Conservation (phyloP, 805 yeast species). For the Isabelozyma gotoi region DNA sequence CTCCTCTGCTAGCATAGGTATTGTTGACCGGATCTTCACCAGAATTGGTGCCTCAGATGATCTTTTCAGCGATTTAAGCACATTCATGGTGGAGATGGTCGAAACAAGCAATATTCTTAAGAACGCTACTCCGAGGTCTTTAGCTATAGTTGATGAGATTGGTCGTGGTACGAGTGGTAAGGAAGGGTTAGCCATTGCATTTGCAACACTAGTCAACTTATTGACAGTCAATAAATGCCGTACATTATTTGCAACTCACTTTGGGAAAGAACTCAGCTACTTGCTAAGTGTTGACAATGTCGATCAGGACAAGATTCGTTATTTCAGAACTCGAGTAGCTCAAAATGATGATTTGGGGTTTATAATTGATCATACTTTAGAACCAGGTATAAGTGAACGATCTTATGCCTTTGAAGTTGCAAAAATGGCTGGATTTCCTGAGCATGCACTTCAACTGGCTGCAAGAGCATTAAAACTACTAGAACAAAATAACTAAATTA, state of each 20-base stretch:
- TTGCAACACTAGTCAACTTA: slow-evolving; percentile 64
- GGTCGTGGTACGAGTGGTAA: slow-evolving; percentile 85
- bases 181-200: slow-evolving; percentile 86
- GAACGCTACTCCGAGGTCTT: slow-evolving; percentile 54
- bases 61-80: slow-evolving; percentile 71
- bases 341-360: slow-evolving; percentile 12
- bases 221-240: slow-evolving; percentile 58
- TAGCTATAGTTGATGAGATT: slow-evolving; percentile 72
- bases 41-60: slow-evolving; percentile 88
- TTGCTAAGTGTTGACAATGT: slow-evolving; percentile 33
- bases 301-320: slow-evolving; percentile 24
- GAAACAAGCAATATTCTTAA: slow-evolving; percentile 64
- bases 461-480: slow-evolving; percentile 16
- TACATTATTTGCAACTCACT: slow-evolving; percentile 89
- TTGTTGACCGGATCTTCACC: slow-evolving; percentile 76
- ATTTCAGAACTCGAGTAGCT: slow-evolving; percentile 31
- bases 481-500: not conserved
- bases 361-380: slow-evolving; percentile 55
- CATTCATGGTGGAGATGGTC: slow-evolving; percentile 80
- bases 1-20: slow-evolving; percentile 52
- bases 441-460: slow-evolving; percentile 55
- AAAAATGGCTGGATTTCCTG: slow-evolving; percentile 75
- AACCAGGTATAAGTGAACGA: slow-evolving; percentile 66
- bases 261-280: slow-evolving; percentile 42
- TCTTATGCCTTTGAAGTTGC: slow-evolving; percentile 82